Percentiles rank a stretch among this genome's conserved stretches.
phyloP scores from a whole-genome alignment of 352 stramenopile species.

The Achlya hypogyna region DNA sequence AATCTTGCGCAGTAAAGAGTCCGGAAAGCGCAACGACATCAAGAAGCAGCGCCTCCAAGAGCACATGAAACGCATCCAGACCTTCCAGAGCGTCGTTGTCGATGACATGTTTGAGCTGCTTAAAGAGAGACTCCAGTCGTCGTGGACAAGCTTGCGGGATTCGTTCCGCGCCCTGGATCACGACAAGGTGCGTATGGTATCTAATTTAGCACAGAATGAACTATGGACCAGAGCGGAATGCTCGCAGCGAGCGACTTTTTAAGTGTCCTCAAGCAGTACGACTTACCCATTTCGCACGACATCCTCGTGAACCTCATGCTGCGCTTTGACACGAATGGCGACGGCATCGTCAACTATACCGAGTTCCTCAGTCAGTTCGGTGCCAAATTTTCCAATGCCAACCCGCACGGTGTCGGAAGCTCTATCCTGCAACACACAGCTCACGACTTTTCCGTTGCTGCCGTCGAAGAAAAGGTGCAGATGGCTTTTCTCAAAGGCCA shows the following conservation, averaged over 20 bases:
- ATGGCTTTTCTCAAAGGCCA: conserved; percentile 5
- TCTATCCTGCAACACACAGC: conserved; percentile 30
- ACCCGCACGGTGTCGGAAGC: conserved; percentile 55
- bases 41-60: conserved; percentile 53
- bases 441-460: conserved; percentile 16
- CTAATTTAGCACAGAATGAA: background rate
- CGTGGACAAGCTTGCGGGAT: conserved; percentile 46
- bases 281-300: conserved; percentile 26
- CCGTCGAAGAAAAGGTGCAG: conserved; percentile 18
- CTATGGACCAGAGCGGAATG: conserved; percentile 22
- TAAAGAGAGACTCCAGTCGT: conserved; percentile 34
- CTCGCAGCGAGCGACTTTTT: conserved; percentile 36
- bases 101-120: conserved; percentile 41
- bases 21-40: conserved; percentile 29
- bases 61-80: conserved; percentile 38
- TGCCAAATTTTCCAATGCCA: conserved; percentile 47
- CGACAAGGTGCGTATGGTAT: conserved; percentile 12
- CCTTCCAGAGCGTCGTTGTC: conserved; percentile 36
- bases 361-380: conserved; percentile 58
- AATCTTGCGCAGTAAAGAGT: conserved; percentile 34
- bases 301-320: conserved; percentile 41
- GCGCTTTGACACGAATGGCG: conserved; percentile 19
- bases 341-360: conserved; percentile 42
- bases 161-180: conserved; percentile 37
- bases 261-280: conserved; percentile 28